Conservation (phyloP, 2,329 filamentous ascomycete species). For the Ascomycota sp. region DNA sequence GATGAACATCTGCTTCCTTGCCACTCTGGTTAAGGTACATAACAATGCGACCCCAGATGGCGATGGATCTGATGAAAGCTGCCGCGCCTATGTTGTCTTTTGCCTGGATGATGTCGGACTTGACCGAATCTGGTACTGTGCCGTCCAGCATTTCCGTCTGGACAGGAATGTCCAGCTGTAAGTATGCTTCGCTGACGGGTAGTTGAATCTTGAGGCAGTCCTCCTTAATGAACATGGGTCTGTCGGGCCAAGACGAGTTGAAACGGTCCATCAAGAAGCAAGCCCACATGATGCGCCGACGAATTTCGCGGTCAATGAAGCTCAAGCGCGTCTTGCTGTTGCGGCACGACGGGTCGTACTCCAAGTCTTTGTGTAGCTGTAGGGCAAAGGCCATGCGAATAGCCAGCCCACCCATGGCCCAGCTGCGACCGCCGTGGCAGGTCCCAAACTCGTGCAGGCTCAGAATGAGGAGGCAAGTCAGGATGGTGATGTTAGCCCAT, state of each 20-base stretch:
- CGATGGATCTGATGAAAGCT: constrained; percentile 68
- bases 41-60: constrained; percentile 78
- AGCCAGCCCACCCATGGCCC: constrained; percentile 87
- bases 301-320: constrained; percentile 83
- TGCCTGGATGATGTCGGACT: constrained; percentile 42
- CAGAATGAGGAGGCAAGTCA: constrained; percentile 75
- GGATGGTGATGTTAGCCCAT: constrained; percentile 85
- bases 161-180: constrained; percentile 77
- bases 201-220: constrained; percentile 76
- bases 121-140: constrained; percentile 39
- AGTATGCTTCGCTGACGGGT: constrained; percentile 76
- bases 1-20: constrained; percentile 53
- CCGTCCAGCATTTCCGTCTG: constrained; percentile 70
- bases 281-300: constrained; percentile 90
- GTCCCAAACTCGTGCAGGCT: constrained; percentile 93
- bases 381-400: constrained; percentile 94
- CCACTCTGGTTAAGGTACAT: constrained; percentile 82
- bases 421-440: constrained; percentile 86
- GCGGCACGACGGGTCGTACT: constrained; percentile 55
- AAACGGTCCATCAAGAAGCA: constrained; percentile 96
- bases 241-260: constrained; percentile 84
- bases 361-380: constrained; percentile 79
- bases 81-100: constrained; percentile 85
- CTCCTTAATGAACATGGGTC: constrained; percentile 79
- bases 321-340: constrained; percentile 48